Conservation (phyloP, 1,139 yeast genomes). For the Candida glucosophila region DNA sequence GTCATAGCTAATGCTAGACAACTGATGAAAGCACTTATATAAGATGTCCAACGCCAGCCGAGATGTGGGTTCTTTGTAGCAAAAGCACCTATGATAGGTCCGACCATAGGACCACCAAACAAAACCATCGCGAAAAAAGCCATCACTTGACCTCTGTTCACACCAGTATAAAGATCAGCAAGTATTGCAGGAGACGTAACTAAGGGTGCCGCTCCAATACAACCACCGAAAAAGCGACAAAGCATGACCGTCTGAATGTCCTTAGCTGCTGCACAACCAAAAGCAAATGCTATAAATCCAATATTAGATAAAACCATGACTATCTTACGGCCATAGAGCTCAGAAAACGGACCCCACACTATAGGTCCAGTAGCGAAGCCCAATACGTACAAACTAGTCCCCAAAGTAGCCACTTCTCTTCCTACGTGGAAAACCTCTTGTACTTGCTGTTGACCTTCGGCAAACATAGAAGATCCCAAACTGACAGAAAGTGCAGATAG, state of each 20-base stretch:
- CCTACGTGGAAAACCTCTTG: slow-evolving; percentile 42
- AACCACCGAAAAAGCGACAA: slow-evolving; percentile 69
- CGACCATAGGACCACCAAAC: slow-evolving; percentile 4
- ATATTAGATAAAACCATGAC: slow-evolving; percentile 48
- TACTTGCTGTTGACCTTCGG: slow-evolving; percentile 40
- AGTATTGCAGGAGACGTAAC: slow-evolving; percentile 80
- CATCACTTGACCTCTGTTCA: slow-evolving; percentile 36
- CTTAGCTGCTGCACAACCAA: slow-evolving; percentile 67
- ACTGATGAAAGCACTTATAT: slow-evolving; percentile 2
- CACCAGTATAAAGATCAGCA: slow-evolving; percentile 49
- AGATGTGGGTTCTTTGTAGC: slow-evolving; percentile 36
- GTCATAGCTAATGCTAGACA: slow-evolving; percentile 3
- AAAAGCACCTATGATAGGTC: slow-evolving; percentile 36
- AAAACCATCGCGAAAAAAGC: slow-evolving; percentile 12
- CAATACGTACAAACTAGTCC: slow-evolving; percentile 63
- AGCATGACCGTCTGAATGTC: slow-evolving; percentile 65
- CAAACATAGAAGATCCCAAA: slow-evolving; percentile 60
- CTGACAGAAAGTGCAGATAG: slow-evolving; percentile 19
- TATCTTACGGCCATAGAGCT: slow-evolving; percentile 59
- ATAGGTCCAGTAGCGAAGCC: slow-evolving; percentile 84
- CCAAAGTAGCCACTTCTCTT: slow-evolving; percentile 48
- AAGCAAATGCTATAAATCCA: slow-evolving; percentile 51
- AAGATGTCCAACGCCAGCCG: slow-evolving; percentile 40
- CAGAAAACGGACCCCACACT: slow-evolving; percentile 75
- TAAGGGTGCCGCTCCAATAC: slow-evolving; percentile 71